These are phyloP conservation scores for Coniochaeta sp. DNA, from an alignment of 2,329 filamentous ascomycete species.

Conservation along the genomic window DNA sequence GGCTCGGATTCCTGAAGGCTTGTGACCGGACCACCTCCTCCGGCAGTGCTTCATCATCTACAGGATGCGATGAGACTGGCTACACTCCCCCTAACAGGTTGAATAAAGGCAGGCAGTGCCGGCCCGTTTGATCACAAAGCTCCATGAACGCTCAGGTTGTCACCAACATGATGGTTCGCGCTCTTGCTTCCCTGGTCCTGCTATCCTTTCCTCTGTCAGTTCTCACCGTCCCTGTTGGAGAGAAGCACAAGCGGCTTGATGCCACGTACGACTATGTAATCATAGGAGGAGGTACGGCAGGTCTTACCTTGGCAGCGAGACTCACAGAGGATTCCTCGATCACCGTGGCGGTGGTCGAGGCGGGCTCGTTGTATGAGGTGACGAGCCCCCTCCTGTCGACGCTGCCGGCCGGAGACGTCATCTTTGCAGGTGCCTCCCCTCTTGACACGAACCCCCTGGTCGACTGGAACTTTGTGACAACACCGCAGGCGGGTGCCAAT, in stretches of 20 bases:
- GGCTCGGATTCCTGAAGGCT: background rate
- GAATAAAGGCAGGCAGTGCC: background rate
- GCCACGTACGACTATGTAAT: slow-evolving; percentile 11
- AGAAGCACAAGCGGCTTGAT: background rate
- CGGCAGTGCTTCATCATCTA: background rate
- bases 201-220: background rate
- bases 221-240: background rate
- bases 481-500: slow-evolving; percentile 15
- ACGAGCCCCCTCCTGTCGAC: slow-evolving; percentile 11
- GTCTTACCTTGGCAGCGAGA: slow-evolving; percentile 24
- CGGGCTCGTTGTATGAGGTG: slow-evolving; percentile 24
- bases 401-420: slow-evolving; percentile 10
- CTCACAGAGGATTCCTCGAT: slow-evolving; percentile 20
- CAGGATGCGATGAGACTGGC: background rate
- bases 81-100: background rate
- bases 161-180: background rate
- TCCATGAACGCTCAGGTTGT: background rate
- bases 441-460: slow-evolving; percentile 13
- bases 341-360: slow-evolving; percentile 30
- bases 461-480: slow-evolving; percentile 20
- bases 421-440: slow-evolving; percentile 8
- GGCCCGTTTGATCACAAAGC: background rate
- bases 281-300: slow-evolving; percentile 30
- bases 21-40: background rate
- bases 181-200: background rate